These are phyloP conservation scores for Symbiotaphrina buchneri DNA, from an alignment of 495 filamentous ascomycete species.

Conservation along the genomic window DNA sequence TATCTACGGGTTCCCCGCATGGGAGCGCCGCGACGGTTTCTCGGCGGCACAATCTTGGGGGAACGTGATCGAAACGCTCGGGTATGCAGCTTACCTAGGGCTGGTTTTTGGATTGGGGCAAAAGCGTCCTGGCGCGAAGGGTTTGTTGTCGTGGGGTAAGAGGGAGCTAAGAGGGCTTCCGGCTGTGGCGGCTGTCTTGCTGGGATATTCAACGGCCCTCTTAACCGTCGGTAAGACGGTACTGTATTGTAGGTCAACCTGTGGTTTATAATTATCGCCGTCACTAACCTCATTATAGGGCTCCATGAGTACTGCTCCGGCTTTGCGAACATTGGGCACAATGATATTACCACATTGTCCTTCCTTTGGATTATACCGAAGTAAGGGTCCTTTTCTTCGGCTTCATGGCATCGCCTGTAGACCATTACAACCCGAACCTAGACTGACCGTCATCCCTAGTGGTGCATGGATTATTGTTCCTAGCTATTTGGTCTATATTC, in stretches of 20 bases:
- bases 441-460: conserved; percentile 21
- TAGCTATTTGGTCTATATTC: conserved; percentile 40
- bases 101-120: conserved; percentile 11
- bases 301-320: conserved; percentile 57
- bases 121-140: conserved; percentile 12
- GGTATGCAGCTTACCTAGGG: not conserved
- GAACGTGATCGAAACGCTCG: conserved; percentile 48
- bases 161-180: conserved; percentile 30
- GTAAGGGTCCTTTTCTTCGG: conserved; percentile 23
- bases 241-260: conserved; percentile 47
- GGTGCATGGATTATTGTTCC: conserved; percentile 62
- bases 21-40: conserved; percentile 49
- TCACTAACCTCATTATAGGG: conserved; percentile 20
- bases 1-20: conserved; percentile 68
- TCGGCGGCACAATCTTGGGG: conserved; percentile 51
- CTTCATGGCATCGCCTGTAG: not conserved
- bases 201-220: conserved; percentile 43
- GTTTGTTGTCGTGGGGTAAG: conserved; percentile 20
- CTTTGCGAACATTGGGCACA: conserved; percentile 65
- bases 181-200: conserved; percentile 39
- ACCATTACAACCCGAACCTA: not conserved
- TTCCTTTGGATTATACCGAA: conserved; percentile 62
- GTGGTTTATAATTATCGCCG: not conserved
- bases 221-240: conserved; percentile 81
- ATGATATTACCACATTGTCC: conserved; percentile 29